Evolutionary conservation across 345 rosid species (phyloP), one percentile per base, ranked within the genome.

Genomic region (Eucalyptus erythrocorys): DNA sequence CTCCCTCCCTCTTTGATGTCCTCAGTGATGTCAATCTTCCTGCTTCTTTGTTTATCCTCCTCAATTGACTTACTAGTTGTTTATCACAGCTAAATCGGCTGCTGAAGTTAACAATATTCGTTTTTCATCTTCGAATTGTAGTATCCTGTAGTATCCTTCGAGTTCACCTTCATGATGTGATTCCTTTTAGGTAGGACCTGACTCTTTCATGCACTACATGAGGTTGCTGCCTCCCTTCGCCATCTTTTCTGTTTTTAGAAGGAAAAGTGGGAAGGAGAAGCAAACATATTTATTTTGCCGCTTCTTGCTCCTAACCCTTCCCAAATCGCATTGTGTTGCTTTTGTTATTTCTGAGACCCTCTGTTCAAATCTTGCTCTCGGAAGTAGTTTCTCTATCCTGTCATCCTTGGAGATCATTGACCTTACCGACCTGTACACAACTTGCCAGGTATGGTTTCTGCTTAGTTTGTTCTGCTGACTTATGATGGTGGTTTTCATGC

Each of bases 171-270:
- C 45, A 51, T 19, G 45, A 86, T 19, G 64, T 86, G 27, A 34
- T 86, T 85, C 26, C 87, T 32, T 50, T 37, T 87, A 64, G 45
- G 88, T 86, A 90, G 88, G 90, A 88, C 86, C 86, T 89, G 57
- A 86, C 92, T 87, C 86, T 88, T 81, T 76, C n/a, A 9, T 68
- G 48, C 89, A 53, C 88, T 82, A 85, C 85, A 30, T 47, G 47
- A 82, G 89, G 88, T 30, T 76, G 47, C 84, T 40, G 47, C 87
- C 90, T 91, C 89, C 90, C 93, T 92, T 92, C 85, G 43, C 93
- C 95, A 88, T 87, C 91, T 90, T 91, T 94, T 91, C 96, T 88
- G 91, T 80, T 93, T 97, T 98, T 95, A 32, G 91, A 92, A 90
- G 92, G 93, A 94, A 94, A 92, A 91, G 91, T 93, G 96, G 97